Base-by-base conservation (phyloP, 306 rosid species). In the Vigna unguiculata region DNA sequence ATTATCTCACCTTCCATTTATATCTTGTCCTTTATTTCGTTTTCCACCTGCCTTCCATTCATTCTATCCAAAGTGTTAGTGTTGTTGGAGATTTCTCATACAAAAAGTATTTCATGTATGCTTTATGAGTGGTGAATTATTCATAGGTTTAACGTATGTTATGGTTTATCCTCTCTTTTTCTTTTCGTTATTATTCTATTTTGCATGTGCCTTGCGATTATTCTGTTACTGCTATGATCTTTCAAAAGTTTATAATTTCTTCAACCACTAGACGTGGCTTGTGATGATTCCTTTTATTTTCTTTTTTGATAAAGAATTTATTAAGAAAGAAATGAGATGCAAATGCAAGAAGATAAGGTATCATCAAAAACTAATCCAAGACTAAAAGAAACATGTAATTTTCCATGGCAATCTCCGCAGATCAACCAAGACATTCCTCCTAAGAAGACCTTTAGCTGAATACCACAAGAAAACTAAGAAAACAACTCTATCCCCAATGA, bases 171-270 rank as follows among this genome's bases (percentile, higher is more conserved):
- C 30, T 70, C 16, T 22, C 34, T 5, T 4, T 0, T 0, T 8
- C 51, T 52, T 6, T 21, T 36, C n/a, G 51, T 49, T 12, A 22
- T 21, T 54, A 66, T 22, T 21, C 3, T 66, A 40, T 76, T 76
- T 53, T 16, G 12, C 2, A 51, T 8, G 67, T 76, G 47, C 57
- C 63, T 52, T 76, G 47, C 53, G 59, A 34, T 74, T 74, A n/a
- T 59, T 30, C 6, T 60, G 45, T 15, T 28, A 28, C 4, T 28
- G 0, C 32, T 28, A 45, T 58, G 43, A 24, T 73, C 32, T 51
- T 38, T 14, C 43, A 1, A 64, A 76, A 64, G 47, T 4, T 28
- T 28, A 28, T 10, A 48, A 15, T 62, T 59, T 45, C 63, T 15
- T 41, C 41, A 15, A 22, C 24, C 14, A 48, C 19, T 66, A 41